phyloP scores from a whole-genome alignment of 345 rosid species.

The Populus simonii region DNA sequence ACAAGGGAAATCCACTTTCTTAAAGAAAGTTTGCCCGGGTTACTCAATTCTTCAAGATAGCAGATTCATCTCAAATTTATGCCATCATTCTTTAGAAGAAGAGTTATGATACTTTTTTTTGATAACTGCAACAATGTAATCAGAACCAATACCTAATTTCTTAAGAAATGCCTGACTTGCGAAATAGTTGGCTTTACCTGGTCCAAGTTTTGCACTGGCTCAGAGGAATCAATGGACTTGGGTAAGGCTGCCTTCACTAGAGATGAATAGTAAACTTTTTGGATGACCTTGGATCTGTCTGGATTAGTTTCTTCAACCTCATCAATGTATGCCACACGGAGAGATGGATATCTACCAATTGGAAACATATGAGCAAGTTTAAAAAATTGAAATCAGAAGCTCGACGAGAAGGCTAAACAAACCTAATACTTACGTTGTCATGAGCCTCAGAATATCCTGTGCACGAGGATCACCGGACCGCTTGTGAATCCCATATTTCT shows the following conservation, averaged over 20 bases:
- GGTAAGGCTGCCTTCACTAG: conserved; percentile 84
- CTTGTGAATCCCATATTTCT: conserved; percentile 89
- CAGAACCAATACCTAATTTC: background rate
- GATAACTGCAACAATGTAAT: background rate
- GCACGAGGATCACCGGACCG: conserved; percentile 82
- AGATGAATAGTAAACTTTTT: conserved; percentile 81
- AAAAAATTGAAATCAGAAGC: conserved; percentile 3
- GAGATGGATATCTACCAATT: conserved; percentile 82
- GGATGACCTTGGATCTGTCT: conserved; percentile 58
- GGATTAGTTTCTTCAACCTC: conserved; percentile 87
- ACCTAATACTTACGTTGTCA: conserved; percentile 59
- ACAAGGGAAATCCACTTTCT: background rate
- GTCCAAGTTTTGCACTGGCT: conserved; percentile 80
- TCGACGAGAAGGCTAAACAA: conserved; percentile 9
- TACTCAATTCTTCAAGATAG: background rate
- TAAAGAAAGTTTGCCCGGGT: background rate
- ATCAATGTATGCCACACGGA: conserved; percentile 97
- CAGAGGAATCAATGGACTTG: conserved; percentile 77
- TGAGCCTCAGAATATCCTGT: conserved; percentile 80
- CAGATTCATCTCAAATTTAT: background rate
- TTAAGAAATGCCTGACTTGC: background rate
- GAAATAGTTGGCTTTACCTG: conserved; percentile 49
- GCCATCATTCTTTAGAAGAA: background rate
- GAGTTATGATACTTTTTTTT: background rate
- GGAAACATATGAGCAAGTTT: conserved; percentile 14